Percentiles rank a stretch among this genome's conserved stretches.
These are phyloP conservation scores for Platanus orientalis DNA, from an alignment of 164 flowering plant species.

Conservation along the genomic window DNA sequence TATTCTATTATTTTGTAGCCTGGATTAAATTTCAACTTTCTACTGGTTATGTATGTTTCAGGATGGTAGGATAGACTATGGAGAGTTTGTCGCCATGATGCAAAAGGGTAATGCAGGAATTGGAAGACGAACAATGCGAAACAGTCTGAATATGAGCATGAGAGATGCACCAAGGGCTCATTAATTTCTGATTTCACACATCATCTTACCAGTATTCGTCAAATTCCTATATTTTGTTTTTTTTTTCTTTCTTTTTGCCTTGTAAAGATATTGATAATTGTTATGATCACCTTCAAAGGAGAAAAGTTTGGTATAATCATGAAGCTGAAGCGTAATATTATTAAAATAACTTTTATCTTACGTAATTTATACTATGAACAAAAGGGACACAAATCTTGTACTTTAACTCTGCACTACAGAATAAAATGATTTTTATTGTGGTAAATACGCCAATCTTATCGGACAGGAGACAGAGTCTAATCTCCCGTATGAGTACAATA, in stretches of 20 bases:
- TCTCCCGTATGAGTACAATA: neutral
- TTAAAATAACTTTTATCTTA: too few species aligned
- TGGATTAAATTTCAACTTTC: conserved; percentile 1
- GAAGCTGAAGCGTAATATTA: neutral
- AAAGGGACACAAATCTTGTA: neutral
- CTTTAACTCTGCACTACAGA: neutral
- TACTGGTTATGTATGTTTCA: conserved; percentile 18
- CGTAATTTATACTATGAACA: too few species aligned
- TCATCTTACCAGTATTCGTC: conserved; percentile 35
- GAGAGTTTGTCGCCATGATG: conserved; percentile 97
- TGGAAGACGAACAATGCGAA: conserved; percentile 90
- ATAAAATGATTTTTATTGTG: neutral
- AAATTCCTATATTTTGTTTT: neutral
- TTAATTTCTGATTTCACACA: conserved; percentile 19
- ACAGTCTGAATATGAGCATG: conserved; percentile 81
- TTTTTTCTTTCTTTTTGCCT: neutral
- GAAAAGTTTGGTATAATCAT: neutral
- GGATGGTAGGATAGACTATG: conserved; percentile 96
- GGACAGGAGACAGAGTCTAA: neutral
- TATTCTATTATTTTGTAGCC: neutral
- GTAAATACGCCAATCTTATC: neutral
- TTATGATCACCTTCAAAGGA: neutral
- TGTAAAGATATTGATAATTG: neutral
- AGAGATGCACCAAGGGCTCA: conserved; percentile 60
- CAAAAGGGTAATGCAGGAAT: conserved; percentile 84